Percentiles rank a stretch among this genome's conserved stretches.
These are phyloP conservation scores for Monosporascus sp. DNA, from an alignment of 2,329 filamentous ascomycete genomes.

Conservation along the genomic window DNA sequence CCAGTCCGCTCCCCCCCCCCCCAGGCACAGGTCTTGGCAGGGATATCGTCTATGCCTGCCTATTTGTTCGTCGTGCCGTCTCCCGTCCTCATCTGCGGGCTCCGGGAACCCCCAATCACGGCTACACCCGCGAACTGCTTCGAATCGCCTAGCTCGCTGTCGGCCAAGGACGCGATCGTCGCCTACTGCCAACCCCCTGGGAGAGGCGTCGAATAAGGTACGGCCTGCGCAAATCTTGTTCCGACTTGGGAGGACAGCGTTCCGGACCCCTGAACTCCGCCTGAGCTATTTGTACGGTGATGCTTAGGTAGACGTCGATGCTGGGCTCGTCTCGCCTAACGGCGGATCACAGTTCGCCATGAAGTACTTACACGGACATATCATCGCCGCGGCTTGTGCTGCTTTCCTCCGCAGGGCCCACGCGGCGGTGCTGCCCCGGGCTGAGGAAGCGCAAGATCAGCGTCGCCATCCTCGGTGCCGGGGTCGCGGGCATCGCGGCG, in stretches of 20 bases:
- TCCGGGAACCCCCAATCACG: neutral
- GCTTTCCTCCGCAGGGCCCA: too few relatives aligned
- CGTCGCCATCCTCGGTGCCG: constrained; percentile 28
- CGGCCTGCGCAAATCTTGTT: too few relatives aligned
- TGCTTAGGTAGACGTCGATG: too few relatives aligned
- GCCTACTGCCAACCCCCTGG: too few relatives aligned
- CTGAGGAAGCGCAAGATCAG: constrained; percentile 21
- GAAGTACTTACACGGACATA: neutral
- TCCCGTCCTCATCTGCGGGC: neutral
- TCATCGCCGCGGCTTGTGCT: neutral
- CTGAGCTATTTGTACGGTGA: too few relatives aligned
- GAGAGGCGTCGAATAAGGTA: too few relatives aligned
- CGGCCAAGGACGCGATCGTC: too few relatives aligned
- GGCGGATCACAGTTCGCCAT: neutral
- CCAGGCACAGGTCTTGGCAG: neutral
- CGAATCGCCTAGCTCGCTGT: neutral
- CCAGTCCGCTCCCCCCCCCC: neutral
- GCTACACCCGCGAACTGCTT: neutral
- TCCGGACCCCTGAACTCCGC: too few relatives aligned
- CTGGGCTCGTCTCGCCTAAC: too few relatives aligned
- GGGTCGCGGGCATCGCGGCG: too few relatives aligned
- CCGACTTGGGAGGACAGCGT: too few relatives aligned
- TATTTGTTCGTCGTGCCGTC: neutral
- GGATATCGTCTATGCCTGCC: neutral
- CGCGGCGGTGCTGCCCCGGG: too few relatives aligned